Percentiles rank a stretch among this genome's conserved stretches.
phyloP scores from a whole-genome alignment of 345 rosid genomes.

The Theobroma cacao region DNA sequence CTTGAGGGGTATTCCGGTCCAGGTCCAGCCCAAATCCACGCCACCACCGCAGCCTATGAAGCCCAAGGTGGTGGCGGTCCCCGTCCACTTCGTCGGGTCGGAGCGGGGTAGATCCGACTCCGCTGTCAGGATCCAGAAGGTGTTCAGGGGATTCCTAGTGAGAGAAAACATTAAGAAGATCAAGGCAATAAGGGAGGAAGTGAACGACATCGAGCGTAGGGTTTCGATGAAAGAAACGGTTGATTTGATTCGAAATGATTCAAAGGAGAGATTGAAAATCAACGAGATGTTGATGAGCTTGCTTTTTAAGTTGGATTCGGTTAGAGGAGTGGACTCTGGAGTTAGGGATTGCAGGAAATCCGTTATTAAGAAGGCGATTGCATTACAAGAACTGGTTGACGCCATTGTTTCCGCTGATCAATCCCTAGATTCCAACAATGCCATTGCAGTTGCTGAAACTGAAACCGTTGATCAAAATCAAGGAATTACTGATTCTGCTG shows the following conservation, averaged over 20 bases:
- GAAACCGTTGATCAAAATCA: not conserved
- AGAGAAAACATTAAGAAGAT: conserved; percentile 53
- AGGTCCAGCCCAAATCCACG: not conserved
- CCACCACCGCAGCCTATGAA: conserved; percentile 6
- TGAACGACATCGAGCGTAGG: conserved; percentile 42
- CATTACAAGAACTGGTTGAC: conserved; percentile 55
- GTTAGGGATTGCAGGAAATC: conserved; percentile 57
- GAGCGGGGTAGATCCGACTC: conserved; percentile 28
- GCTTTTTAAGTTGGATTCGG: conserved; percentile 53
- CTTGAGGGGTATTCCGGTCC: conserved; percentile 1
- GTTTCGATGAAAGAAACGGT: conserved; percentile 27
- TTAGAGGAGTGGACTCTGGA: conserved; percentile 48
- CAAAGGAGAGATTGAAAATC: conserved; percentile 43
- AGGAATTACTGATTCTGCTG: not conserved
- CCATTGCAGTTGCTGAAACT: no score
- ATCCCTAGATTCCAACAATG: not conserved
- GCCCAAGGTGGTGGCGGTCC: conserved; percentile 46
- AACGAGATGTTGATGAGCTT: conserved; percentile 58
- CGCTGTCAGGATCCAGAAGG: conserved; percentile 59
- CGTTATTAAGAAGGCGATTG: conserved; percentile 50
- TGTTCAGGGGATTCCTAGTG: conserved; percentile 51
- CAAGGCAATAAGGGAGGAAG: conserved; percentile 32
- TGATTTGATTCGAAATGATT: conserved; percentile 36
- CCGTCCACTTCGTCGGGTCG: conserved; percentile 41
- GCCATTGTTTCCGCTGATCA: conserved; percentile 25